A percentile compares a stretch with the other conserved stretches of the same genome.
Evolutionary conservation across 495 filamentous ascomycete genomes (phyloP).

Genomic region (Penicillium steckii): DNA sequence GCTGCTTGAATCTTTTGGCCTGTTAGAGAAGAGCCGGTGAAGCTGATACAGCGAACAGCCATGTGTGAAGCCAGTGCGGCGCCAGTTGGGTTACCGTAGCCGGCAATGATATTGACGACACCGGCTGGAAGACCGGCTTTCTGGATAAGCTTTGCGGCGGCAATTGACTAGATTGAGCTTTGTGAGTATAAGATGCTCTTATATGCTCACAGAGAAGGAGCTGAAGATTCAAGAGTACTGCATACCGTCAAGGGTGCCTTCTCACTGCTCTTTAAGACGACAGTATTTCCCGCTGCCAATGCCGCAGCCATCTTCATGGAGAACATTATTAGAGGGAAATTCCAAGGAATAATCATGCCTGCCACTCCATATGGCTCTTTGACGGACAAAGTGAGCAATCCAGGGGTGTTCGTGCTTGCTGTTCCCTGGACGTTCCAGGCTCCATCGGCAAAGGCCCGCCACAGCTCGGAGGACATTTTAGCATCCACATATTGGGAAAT

Average conservation of each 20-base stretch:
- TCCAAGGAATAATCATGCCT: constrained; percentile 39
- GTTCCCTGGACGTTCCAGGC: constrained; percentile 41
- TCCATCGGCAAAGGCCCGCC: constrained; percentile 27
- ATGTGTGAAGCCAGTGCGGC: constrained; percentile 49
- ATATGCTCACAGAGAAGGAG: neutral
- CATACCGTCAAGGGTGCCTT: constrained; percentile 54
- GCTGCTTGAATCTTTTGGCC: constrained; percentile 85
- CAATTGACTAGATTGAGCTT: constrained; percentile 54
- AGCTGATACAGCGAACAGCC: constrained; percentile 82
- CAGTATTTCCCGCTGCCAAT: constrained; percentile 57
- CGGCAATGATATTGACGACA: constrained; percentile 55
- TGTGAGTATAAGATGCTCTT: constrained; percentile 20
- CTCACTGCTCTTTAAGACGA: constrained; percentile 59
- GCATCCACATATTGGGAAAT: constrained; percentile 29
- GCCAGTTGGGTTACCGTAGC: constrained; percentile 52
- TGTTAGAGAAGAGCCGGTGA: constrained; percentile 82
- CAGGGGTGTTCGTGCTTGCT: constrained; percentile 58
- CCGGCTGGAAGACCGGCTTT: constrained; percentile 54
- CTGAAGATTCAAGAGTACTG: neutral
- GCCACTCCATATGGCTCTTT: constrained; percentile 36
- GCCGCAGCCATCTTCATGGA: constrained; percentile 57
- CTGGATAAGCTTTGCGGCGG: constrained; percentile 71
- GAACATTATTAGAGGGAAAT: constrained; percentile 29
- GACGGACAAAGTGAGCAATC: constrained; percentile 48
- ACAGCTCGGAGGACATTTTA: constrained; percentile 15